Percentiles rank a stretch among this genome's conserved stretches.
These are phyloP conservation scores for Eremothecium sinecaudum DNA, from an alignment of 1,139 yeast genomes.

Conservation along the genomic window DNA sequence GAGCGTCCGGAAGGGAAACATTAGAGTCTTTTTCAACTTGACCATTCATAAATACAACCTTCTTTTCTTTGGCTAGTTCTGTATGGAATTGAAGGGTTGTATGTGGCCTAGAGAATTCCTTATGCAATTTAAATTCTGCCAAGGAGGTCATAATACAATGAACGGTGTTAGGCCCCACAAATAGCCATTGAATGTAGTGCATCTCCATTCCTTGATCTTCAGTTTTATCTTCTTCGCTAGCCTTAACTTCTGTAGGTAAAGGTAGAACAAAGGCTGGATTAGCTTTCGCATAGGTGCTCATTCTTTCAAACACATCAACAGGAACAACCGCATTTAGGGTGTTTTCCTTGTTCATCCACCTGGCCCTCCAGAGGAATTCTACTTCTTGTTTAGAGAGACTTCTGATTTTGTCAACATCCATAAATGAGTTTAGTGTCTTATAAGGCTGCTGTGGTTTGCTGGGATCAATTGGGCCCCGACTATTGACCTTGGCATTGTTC, in stretches of 20 bases:
- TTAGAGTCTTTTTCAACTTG: slow-evolving; percentile 63
- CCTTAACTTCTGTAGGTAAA: slow-evolving; percentile 40
- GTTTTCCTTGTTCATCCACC: slow-evolving; percentile 56
- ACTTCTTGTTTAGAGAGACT: slow-evolving; percentile 55
- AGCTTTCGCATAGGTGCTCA: slow-evolving; percentile 58
- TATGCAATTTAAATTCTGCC: slow-evolving; percentile 85
- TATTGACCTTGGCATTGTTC: slow-evolving; percentile 21
- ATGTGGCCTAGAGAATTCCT: slow-evolving; percentile 90
- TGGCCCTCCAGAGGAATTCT: slow-evolving; percentile 81
- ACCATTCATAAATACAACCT: slow-evolving; percentile 79
- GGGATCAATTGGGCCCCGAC: slow-evolving; percentile 42
- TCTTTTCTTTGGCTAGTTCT: slow-evolving; percentile 56
- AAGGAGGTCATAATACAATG: slow-evolving; percentile 89
- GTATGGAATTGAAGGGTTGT: slow-evolving; percentile 84
- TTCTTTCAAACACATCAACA: slow-evolving; percentile 45
- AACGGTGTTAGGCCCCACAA: slow-evolving; percentile 74
- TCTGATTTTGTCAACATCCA: slow-evolving; percentile 58
- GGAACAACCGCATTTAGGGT: slow-evolving; percentile 59
- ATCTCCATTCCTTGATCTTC: slow-evolving; percentile 49
- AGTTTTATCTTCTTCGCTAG: slow-evolving; percentile 6
- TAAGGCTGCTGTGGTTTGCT: slow-evolving; percentile 44
- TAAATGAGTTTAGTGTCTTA: slow-evolving; percentile 61
- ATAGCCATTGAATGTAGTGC: slow-evolving; percentile 91
- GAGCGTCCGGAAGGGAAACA: slow-evolving; percentile 58
- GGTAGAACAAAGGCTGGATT: slow-evolving; percentile 73